Evolutionary conservation across 495 filamentous ascomycete species (phyloP).

Genomic region (Penicillium cinerascens): DNA sequence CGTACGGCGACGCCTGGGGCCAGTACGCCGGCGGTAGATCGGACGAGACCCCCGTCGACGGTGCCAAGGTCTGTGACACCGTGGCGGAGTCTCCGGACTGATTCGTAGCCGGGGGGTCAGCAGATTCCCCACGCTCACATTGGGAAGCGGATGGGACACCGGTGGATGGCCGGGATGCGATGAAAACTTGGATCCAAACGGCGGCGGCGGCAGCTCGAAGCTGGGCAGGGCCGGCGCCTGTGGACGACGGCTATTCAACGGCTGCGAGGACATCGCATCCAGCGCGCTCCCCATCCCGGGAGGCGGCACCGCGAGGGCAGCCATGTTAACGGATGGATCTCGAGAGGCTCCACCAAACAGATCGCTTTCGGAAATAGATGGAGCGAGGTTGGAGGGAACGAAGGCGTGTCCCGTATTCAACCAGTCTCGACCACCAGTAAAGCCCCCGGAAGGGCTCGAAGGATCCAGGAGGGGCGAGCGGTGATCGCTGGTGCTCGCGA

Average conservation of each 20-base stretch:
- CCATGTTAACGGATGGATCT: constrained; percentile 37
- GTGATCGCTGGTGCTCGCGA: constrained; percentile 31
- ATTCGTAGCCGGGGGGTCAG: constrained; percentile 60
- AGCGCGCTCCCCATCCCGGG: constrained; percentile 45
- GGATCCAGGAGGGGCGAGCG: constrained; percentile 47
- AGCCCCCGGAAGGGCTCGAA: constrained; percentile 40
- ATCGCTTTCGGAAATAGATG: constrained; percentile 35
- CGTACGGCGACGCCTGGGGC: constrained; percentile 53
- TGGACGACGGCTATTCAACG: constrained; percentile 56
- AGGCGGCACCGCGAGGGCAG: constrained; percentile 43
- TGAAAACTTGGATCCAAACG: constrained; percentile 40
- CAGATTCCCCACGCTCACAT: constrained; percentile 57
- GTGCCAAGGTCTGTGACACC: constrained; percentile 49
- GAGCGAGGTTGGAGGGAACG: constrained; percentile 19
- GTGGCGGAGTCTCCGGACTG: constrained; percentile 54
- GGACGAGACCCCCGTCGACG: constrained; percentile 42
- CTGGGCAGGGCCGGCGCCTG: constrained; percentile 58
- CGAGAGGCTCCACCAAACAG: constrained; percentile 29
- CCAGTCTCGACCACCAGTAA: constrained; percentile 42
- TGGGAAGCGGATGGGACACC: constrained; percentile 39
- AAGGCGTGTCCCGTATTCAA: constrained; percentile 25
- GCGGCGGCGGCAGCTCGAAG: constrained; percentile 60
- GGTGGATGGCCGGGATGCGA: constrained; percentile 30
- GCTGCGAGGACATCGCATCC: constrained; percentile 41
- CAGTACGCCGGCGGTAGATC: constrained; percentile 46